Conservation (phyloP, 352 stramenopile species). For the Globisporangium cederbergense region DNA sequence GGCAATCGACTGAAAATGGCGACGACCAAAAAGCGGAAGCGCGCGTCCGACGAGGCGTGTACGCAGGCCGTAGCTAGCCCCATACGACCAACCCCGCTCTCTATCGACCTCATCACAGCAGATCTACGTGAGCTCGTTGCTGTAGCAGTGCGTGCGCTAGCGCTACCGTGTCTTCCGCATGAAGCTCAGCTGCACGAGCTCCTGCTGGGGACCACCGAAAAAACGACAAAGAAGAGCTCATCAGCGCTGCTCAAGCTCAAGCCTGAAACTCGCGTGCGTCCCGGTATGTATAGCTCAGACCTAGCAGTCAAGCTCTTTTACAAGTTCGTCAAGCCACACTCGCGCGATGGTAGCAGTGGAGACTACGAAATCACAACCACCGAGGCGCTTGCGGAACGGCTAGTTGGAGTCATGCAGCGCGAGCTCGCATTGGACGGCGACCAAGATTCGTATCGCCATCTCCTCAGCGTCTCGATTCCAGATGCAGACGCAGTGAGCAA, state of each 20-base stretch:
- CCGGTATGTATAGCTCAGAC: slow-evolving; percentile 13
- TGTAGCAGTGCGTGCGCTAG: background rate
- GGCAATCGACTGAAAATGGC: background rate
- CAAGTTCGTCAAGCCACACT: slow-evolving; percentile 9
- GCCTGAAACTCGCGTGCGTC: slow-evolving; percentile 2
- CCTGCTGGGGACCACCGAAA: background rate
- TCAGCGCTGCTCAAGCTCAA: slow-evolving; percentile 14
- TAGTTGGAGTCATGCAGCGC: slow-evolving; percentile 3
- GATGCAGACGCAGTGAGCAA: slow-evolving; percentile 14
- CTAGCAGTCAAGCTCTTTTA: slow-evolving; percentile 19
- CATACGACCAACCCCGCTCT: background rate
- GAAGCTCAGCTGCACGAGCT: background rate
- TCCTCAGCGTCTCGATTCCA: slow-evolving; percentile 31
- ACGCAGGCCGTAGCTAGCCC: background rate
- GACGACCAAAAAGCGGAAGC: background rate
- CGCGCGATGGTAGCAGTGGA: background rate
- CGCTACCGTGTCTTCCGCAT: background rate
- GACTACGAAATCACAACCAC: background rate
- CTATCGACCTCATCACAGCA: slow-evolving; percentile 1
- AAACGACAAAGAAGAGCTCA: background rate
- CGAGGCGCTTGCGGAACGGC: background rate
- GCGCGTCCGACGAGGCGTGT: background rate
- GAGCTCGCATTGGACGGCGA: background rate
- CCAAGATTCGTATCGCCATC: slow-evolving; percentile 16
- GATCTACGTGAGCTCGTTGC: background rate